Percentiles rank a stretch among this genome's conserved stretches.
These are phyloP conservation scores for Cutaneotrichosporon arboriforme DNA, from an alignment of 1,284 basidiomycete genomes.

Conservation along the genomic window DNA sequence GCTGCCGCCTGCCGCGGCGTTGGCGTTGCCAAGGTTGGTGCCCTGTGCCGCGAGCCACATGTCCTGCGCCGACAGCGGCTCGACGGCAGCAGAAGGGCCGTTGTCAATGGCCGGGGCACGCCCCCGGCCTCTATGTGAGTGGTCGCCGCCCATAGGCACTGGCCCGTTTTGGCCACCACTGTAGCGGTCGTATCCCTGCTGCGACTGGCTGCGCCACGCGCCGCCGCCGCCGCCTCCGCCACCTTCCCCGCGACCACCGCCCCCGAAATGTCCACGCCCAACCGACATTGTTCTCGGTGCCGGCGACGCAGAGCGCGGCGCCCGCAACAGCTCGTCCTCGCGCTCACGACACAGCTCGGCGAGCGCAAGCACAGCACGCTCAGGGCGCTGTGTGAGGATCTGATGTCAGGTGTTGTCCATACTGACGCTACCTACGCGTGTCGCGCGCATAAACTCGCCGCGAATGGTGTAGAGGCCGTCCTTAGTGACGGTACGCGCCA, in stretches of 20 bases:
- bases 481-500: slow-evolving; percentile 90
- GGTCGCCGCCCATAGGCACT: not conserved
- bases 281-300: slow-evolving; percentile 39
- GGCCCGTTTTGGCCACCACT: slow-evolving; percentile 7
- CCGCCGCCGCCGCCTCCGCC: slow-evolving; percentile 6
- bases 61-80: slow-evolving; percentile 31
- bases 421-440: slow-evolving; percentile 50
- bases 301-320: slow-evolving; percentile 48
- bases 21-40: slow-evolving; percentile 34
- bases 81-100: not conserved
- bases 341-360: slow-evolving; percentile 67
- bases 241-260: slow-evolving; percentile 4
- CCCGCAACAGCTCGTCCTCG: slow-evolving; percentile 48
- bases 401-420: slow-evolving; percentile 12
- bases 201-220: slow-evolving; percentile 40
- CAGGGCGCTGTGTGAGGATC: slow-evolving; percentile 69
- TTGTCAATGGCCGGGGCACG: not conserved
- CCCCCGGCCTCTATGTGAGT: slow-evolving; percentile 1
- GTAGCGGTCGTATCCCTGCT: slow-evolving; percentile 38
- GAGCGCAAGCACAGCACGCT: slow-evolving; percentile 71
- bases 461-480: slow-evolving; percentile 96
- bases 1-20: not conserved
- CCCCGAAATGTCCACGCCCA: slow-evolving; percentile 29
- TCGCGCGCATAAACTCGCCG: slow-evolving; percentile 96
- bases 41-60: slow-evolving; percentile 44